Conservation (phyloP, 1,284 basidiomycete species). For the Pseudozyma hubeiensis region DNA sequence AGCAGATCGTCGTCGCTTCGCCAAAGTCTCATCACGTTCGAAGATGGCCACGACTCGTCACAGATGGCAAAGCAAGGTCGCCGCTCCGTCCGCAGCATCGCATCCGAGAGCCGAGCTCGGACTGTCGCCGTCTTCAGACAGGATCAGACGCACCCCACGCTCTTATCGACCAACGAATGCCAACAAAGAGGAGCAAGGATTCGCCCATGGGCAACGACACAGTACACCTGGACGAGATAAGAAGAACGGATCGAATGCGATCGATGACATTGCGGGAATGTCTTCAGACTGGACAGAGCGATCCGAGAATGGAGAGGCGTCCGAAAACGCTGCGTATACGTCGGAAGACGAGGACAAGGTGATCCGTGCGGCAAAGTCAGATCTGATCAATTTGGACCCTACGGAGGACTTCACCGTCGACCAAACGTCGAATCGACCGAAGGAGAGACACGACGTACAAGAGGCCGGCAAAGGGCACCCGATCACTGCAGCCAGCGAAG, state of each 20-base stretch:
- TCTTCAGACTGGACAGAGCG: constrained; percentile 54
- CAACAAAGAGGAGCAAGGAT: constrained; percentile 7
- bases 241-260: not conserved
- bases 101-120: not conserved
- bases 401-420: not conserved
- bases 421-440: not conserved
- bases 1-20: constrained; percentile 16
- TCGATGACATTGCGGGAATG: constrained; percentile 39
- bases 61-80: not conserved
- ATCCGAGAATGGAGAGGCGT: constrained; percentile 45
- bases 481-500: not conserved
- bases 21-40: not conserved
- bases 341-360: constrained; percentile 28
- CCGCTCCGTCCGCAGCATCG: not conserved
- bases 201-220: constrained; percentile 7
- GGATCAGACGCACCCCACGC: constrained; percentile 4
- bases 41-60: not conserved
- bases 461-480: not conserved
- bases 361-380: constrained; percentile 6
- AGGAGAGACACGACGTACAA: not conserved
- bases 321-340: constrained; percentile 25
- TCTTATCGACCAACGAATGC: constrained; percentile 9
- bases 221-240: constrained; percentile 9
- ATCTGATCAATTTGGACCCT: constrained; percentile 17
- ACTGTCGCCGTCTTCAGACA: not conserved